Evolutionary conservation across 148 eudicot genomes (phyloP).

Genomic region (Heliamphora exappendiculata): DNA sequence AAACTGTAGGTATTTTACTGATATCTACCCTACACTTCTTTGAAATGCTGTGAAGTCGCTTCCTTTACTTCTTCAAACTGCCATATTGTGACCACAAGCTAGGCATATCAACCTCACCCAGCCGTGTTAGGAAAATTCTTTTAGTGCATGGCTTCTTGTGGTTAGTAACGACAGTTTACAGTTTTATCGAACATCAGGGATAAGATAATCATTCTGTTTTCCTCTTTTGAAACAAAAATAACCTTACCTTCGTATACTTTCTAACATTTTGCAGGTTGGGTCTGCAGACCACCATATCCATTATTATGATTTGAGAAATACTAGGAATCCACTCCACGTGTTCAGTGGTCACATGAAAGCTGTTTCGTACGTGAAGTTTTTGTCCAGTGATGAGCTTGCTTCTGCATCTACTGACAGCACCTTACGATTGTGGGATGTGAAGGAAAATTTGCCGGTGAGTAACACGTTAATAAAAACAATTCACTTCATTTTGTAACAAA

Average conservation of each 20-base stretch:
- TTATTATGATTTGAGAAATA: slow-evolving; percentile 64
- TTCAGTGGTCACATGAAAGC: slow-evolving; percentile 67
- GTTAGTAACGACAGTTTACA: neutral
- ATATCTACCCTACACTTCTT: neutral
- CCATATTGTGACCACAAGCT: neutral
- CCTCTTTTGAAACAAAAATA: neutral
- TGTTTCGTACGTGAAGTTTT: slow-evolving; percentile 68
- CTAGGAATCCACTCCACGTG: slow-evolving; percentile 52
- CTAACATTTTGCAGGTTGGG: slow-evolving; percentile 53
- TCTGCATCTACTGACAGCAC: slow-evolving; percentile 81
- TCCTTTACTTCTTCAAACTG: neutral
- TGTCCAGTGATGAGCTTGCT: slow-evolving; percentile 65
- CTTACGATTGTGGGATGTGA: slow-evolving; percentile 69
- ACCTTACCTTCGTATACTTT: neutral
- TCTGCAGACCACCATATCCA: slow-evolving; percentile 76
- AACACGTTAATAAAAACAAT: neutral
- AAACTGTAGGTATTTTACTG: neutral
- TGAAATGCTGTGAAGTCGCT: neutral
- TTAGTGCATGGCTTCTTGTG: neutral
- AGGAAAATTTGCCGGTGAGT: slow-evolving; percentile 59
- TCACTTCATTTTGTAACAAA: neutral
- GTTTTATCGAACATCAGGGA: neutral
- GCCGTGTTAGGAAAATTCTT: neutral
- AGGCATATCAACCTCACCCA: neutral
- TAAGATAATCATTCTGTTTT: neutral